Conservation (phyloP, 1,284 basidiomycete genomes). For the Marasmius oreades region DNA sequence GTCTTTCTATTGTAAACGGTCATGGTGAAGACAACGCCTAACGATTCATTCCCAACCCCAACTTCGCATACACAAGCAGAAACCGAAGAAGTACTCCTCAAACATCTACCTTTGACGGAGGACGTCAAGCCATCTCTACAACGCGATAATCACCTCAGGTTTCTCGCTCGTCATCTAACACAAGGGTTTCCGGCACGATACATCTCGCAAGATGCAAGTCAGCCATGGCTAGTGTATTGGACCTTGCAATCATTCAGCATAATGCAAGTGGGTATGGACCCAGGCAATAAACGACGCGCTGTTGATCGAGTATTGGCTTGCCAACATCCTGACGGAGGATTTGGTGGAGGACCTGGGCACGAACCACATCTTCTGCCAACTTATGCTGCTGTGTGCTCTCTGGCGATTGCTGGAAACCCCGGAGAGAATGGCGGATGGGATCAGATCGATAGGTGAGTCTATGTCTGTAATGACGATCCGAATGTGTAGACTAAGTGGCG, state of each 20-base stretch:
- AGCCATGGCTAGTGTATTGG: constrained; percentile 94
- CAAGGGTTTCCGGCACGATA: constrained; percentile 79
- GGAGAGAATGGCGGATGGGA: constrained; percentile 82
- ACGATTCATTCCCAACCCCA: constrained; percentile 57
- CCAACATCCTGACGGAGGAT: constrained; percentile 84
- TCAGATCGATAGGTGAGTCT: constrained; percentile 65
- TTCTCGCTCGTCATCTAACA: constrained; percentile 60
- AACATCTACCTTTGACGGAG: constrained; percentile 33
- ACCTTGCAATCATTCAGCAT: constrained; percentile 77
- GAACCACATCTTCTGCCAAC: constrained; percentile 86
- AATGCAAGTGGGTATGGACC: constrained; percentile 77
- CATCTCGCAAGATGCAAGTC: constrained; percentile 84
- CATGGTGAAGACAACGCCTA: constrained; percentile 25
- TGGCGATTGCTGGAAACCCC: constrained; percentile 79
- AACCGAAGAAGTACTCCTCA: constrained; percentile 62
- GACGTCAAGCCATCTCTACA: constrained; percentile 37
- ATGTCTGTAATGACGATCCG: background rate
- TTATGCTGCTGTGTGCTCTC: constrained; percentile 83
- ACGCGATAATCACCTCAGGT: constrained; percentile 63
- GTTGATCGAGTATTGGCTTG: constrained; percentile 75
- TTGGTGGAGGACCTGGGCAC: constrained; percentile 90
- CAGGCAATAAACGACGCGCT: constrained; percentile 69
- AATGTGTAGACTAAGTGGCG: background rate
- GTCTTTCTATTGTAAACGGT: too few species aligned
- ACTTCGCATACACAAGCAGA: constrained; percentile 65